These are phyloP conservation scores for Jackrogersella multiformis DNA, from an alignment of 495 filamentous ascomycete genomes.

Conservation along the genomic window DNA sequence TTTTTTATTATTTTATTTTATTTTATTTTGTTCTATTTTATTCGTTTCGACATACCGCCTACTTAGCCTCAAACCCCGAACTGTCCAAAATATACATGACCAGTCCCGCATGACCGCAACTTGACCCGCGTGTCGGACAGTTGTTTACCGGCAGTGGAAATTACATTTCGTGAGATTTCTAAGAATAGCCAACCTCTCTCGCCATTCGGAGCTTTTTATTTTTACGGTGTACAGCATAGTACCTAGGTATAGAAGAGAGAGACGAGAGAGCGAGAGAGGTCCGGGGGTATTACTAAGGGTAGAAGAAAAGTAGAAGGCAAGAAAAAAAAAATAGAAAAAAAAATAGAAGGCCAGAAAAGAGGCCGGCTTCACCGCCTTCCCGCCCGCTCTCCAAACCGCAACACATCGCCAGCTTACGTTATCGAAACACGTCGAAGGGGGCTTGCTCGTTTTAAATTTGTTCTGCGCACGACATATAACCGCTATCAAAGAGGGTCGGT, in stretches of 20 bases:
- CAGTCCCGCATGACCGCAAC: conserved; percentile 29
- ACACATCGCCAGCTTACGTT: conserved; percentile 33
- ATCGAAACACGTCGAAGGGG: conserved; percentile 23
- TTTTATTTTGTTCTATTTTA: conserved; percentile 1
- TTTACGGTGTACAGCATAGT: conserved; percentile 18
- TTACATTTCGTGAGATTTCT: conserved; percentile 21
- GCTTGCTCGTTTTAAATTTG: conserved; percentile 7
- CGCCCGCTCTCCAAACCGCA: conserved; percentile 22
- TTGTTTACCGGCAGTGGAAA: conserved; percentile 13
- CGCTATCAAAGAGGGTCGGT: conserved; percentile 2
- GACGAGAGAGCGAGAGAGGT: too few relatives aligned
- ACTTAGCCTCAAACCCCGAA: conserved; percentile 22
- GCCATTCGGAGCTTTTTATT: neutral
- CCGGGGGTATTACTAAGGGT: too few relatives aligned
- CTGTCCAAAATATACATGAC: conserved; percentile 1
- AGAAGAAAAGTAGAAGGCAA: conserved; percentile 1
- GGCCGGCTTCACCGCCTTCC: conserved; percentile 32
- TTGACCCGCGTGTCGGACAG: conserved; percentile 13
- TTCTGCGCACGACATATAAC: conserved; percentile 21
- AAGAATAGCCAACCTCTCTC: conserved; percentile 18
- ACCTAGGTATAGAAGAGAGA: too few relatives aligned
- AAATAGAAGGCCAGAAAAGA: neutral
- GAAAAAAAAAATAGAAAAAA: conserved; percentile 12
- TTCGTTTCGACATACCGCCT: too few relatives aligned
- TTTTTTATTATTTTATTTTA: conserved; percentile 5